Percentiles rank a stretch among this genome's conserved stretches.
Evolutionary conservation across 345 rosid species (phyloP).

Genomic region (Arabidopsis suecica): DNA sequence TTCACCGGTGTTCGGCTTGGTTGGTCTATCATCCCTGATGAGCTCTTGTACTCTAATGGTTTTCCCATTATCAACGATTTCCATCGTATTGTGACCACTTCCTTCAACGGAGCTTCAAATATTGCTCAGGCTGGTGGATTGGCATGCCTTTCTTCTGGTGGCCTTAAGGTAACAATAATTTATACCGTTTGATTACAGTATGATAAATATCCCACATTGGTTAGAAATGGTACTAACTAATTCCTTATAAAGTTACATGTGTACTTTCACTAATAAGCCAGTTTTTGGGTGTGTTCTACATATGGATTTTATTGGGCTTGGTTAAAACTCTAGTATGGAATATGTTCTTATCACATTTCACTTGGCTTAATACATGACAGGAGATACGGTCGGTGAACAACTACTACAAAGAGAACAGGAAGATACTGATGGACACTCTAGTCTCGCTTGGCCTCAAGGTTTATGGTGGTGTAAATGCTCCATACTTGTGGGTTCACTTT

Average conservation of each 20-base stretch:
- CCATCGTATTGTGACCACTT: slow-evolving; percentile 74
- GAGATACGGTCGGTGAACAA: slow-evolving; percentile 45
- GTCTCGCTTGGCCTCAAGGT: slow-evolving; percentile 56
- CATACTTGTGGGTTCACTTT: slow-evolving; percentile 80
- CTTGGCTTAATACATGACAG: slow-evolving; percentile 22
- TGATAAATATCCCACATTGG: background rate
- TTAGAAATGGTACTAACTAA: background rate
- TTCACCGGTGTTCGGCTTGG: slow-evolving; percentile 94
- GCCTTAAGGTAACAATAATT: slow-evolving; percentile 53
- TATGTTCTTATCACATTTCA: background rate
- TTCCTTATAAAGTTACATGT: background rate
- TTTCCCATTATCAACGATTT: slow-evolving; percentile 72
- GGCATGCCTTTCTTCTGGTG: slow-evolving; percentile 70
- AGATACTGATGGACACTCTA: slow-evolving; percentile 60
- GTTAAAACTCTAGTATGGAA: background rate
- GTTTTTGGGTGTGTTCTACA: background rate
- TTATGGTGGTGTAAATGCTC: slow-evolving; percentile 78
- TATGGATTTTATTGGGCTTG: background rate
- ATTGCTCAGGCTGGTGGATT: slow-evolving; percentile 82
- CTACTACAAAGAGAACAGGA: slow-evolving; percentile 70
- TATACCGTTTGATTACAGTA: background rate
- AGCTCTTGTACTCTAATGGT: slow-evolving; percentile 68
- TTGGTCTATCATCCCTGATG: slow-evolving; percentile 85
- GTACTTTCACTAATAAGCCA: background rate
- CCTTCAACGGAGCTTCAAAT: slow-evolving; percentile 88